Evolutionary conservation across 495 filamentous ascomycete species (phyloP), one percentile per base, ranked within the genome.

Genomic region (Aspergillus sparsus): DNA sequence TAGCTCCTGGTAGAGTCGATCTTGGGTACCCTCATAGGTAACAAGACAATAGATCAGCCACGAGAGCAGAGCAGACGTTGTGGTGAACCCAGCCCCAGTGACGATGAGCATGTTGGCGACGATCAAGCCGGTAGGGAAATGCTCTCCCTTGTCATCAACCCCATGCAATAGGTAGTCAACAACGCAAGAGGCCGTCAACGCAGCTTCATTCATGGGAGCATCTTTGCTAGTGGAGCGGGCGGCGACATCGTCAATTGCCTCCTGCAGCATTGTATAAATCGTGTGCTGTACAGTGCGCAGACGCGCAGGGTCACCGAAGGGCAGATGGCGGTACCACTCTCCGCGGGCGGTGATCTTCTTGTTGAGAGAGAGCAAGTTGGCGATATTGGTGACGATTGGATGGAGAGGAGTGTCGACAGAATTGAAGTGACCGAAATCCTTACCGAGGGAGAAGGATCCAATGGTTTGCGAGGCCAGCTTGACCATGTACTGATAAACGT

Each of bases 401-500:
- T 79, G 74, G 0, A 76, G 44, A 0, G 71, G 76, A 4, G 77
- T 41, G 34, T 83, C 74, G n/a, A 74, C 47, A 0, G 62, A 18
- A 7, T 62, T 65, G 59, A 86, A 84, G 47, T 86, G 82, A 15
- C 74, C 57, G 15, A 82, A 75, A 60, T 85, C 79, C 33, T 71
- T 66, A 8, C 74, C 77, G 0, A 85, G 65, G 0, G 72, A 72
- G 37, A 85, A 63, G 54, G 77, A 77, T 31, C 78, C 75, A 45
- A 84, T 77, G 15, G 75, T 71, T 49, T 82, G 75, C 1, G 77
- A 77, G 1, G 68, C 80, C 2, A 86, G 75, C 66, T 85, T 85
- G 15, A 84, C 57, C 79, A 83, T 85, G 57, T 78, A 84, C 53
- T 77, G 77, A 57, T 85, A 86, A 8, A 79, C 79, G 62, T 85